Evolutionary conservation across 495 filamentous ascomycete species (phyloP).

Genomic region (Tetracladium setigerum): DNA sequence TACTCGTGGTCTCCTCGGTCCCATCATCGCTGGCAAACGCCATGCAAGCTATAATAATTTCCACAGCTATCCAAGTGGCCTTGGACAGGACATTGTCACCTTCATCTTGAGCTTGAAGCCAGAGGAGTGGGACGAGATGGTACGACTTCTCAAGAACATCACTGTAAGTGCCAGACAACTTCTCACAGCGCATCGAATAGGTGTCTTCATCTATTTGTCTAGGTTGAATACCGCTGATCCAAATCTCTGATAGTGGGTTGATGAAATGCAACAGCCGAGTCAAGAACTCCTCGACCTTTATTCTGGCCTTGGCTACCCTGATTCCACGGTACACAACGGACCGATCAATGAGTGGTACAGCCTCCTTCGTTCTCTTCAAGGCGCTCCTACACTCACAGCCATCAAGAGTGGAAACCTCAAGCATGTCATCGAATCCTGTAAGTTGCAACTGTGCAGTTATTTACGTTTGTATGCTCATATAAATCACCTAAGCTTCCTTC

Average conservation of each 20-base stretch:
- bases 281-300: not conserved
- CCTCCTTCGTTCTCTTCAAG: not conserved
- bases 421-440: not conserved
- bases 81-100: slow-evolving; percentile 19
- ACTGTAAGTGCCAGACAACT: not conserved
- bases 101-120: slow-evolving; percentile 16
- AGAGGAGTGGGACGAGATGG: not conserved
- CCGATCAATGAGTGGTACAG: slow-evolving; percentile 1
- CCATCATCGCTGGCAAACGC: slow-evolving; percentile 24
- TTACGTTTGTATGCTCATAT: no score
- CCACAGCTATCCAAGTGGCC: slow-evolving; percentile 25
- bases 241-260: slow-evolving; percentile 3
- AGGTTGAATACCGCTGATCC: no score
- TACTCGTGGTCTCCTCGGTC: slow-evolving; percentile 21
- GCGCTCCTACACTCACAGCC: not conserved
- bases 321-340: not conserved
- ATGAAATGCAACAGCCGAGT: not conserved
- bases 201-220: no score
- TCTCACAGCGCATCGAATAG: not conserved
- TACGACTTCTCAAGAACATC: not conserved
- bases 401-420: not conserved
- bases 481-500: slow-evolving; percentile 1
- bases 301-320: not conserved
- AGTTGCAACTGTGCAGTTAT: no score
- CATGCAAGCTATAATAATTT: slow-evolving; percentile 27